Conservation (phyloP, 1,284 basidiomycete genomes). For the Trichosporon sp. region DNA sequence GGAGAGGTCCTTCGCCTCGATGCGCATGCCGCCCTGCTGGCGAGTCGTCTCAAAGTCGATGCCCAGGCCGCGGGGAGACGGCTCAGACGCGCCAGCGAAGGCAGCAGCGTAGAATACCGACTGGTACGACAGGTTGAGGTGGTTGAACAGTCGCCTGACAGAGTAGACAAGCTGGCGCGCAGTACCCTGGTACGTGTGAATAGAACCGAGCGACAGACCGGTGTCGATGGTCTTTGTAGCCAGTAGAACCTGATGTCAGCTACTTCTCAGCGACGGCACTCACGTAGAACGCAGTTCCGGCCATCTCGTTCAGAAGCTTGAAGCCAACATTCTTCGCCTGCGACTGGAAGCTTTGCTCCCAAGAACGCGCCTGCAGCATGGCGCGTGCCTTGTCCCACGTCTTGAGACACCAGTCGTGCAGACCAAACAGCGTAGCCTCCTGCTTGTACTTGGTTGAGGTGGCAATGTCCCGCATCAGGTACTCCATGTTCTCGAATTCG, state of each 20-base stretch:
- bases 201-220: constrained; percentile 68
- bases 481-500: constrained; percentile 1
- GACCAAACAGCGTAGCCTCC: constrained; percentile 74
- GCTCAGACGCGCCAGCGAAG: constrained; percentile 19
- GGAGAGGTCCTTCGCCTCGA: constrained; percentile 71
- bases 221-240: constrained; percentile 68
- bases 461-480: constrained; percentile 1
- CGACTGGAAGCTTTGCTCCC: not conserved
- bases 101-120: constrained; percentile 63
- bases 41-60: constrained; percentile 42
- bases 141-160: constrained; percentile 4
- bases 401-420: constrained; percentile 75
- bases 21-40: constrained; percentile 60
- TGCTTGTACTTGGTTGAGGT: constrained; percentile 39
- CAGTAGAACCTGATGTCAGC: constrained; percentile 61
- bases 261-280: not conserved
- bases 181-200: constrained; percentile 74
- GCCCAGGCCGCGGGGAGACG: constrained; percentile 3
- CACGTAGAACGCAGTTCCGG: constrained; percentile 20
- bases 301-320: not conserved
- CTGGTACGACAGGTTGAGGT: constrained; percentile 67
- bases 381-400: constrained; percentile 62
- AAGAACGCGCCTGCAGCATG: not conserved
- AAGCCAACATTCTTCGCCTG: not conserved
- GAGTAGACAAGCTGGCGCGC: constrained; percentile 49